Base-by-base conservation (phyloP, 345 rosid species). In the Draba incana region DNA sequence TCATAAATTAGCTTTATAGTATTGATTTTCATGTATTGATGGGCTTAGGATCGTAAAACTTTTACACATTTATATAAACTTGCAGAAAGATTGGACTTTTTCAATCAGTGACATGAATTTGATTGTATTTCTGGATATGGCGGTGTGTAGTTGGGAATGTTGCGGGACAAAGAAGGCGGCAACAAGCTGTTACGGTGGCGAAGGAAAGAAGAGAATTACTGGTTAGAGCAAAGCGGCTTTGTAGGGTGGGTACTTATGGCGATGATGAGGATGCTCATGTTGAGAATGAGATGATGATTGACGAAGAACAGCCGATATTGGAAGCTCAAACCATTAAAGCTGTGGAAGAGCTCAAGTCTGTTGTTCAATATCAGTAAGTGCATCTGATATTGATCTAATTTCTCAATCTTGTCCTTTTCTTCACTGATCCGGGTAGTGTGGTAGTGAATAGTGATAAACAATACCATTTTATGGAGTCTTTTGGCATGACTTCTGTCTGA, bases 151-250 rank as follows among this genome's bases (percentile, higher is more conserved):
- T 85, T 70, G 96, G 97, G 57, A 81, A 72, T 73, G 85, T 72
- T 33, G 97, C 99, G 41, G 92, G 96, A n/a, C 85, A 83, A 30
- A 81, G 85, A 84, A 81, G 99, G 78, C 79, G 96, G 75, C 92
- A 84, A 69, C 86, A 85, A 75, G 98, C 99, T 6, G 86, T 83
- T 42, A 83, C 89, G 1, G 92, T 95, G 77, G 90, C 96, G 11
- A 92, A 89, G 75, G 99, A 95, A 75, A 82, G 92, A 74, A 84
- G 98, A 66, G 98, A 95, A 13, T 83, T 79, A 10, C 73, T 92
- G 80, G 89, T 95, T 52, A 85, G 94, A 6, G 96, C 97, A 0
- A 95, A 92, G 84, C 84, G 94, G 39, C 81, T 92, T 49, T 92
- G 97, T 72, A 81, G 93, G 81, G 87, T 76, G 15, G 94, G 97